Conservation (phyloP, 108 stramenopile genomes). For the Discostella pseudostelligera region DNA sequence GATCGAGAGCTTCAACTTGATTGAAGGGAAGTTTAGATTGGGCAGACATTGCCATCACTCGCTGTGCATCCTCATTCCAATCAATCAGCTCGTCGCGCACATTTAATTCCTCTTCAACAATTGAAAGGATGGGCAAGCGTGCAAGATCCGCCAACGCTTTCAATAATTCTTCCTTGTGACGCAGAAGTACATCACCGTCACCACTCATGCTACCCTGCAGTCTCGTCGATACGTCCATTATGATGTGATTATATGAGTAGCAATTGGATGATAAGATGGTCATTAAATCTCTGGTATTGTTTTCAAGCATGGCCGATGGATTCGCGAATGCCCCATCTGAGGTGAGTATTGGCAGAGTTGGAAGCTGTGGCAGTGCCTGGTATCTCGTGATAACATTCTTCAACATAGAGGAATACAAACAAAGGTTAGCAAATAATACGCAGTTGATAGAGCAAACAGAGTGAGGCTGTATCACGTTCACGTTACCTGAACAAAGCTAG, state of each 20-base stretch:
- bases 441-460: not conserved
- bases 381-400: conserved; percentile 36
- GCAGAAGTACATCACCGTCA: conserved; percentile 16
- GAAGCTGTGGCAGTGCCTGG: conserved; percentile 32
- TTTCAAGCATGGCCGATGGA: conserved; percentile 27
- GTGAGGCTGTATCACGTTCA: too few species aligned
- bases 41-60: conserved; percentile 8
- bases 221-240: conserved; percentile 13
- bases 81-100: conserved; percentile 53
- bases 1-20: conserved; percentile 35
- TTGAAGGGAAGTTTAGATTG: conserved; percentile 23
- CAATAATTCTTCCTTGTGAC: conserved; percentile 30
- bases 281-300: conserved; percentile 40
- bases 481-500: conserved; percentile 52
- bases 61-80: conserved; percentile 49
- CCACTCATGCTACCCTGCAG: conserved; percentile 14
- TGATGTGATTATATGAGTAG: conserved; percentile 43
- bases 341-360: conserved; percentile 24
- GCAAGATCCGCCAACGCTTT: conserved; percentile 41
- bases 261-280: conserved; percentile 35
- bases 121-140: conserved; percentile 51
- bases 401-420: not conserved
- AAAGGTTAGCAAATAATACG: conserved; percentile 1
- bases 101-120: conserved; percentile 66
- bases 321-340: conserved; percentile 22